Conservation (phyloP, 345 rosid genomes). For the Gossypium raimondii region DNA sequence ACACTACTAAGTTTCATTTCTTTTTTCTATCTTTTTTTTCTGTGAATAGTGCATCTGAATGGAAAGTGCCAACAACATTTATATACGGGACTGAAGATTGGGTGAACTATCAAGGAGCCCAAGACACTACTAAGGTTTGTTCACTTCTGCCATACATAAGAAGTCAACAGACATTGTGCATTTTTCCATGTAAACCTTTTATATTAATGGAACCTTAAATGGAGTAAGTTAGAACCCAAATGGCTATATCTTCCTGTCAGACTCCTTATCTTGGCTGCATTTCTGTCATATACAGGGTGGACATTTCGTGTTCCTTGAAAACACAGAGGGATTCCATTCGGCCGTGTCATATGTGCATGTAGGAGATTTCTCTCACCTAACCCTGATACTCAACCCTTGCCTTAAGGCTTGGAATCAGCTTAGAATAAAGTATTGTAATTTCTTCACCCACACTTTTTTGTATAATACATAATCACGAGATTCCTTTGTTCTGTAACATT, state of each 20-base stretch:
- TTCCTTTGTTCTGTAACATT: neutral
- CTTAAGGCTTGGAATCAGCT: slow-evolving; percentile 57
- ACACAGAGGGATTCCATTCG: slow-evolving; percentile 63
- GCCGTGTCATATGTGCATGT: slow-evolving; percentile 71
- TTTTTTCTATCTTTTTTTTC: neutral
- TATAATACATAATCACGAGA: neutral
- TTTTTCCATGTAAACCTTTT: neutral
- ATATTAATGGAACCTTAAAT: neutral
- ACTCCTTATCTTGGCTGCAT: neutral
- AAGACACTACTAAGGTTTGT: slow-evolving; percentile 60
- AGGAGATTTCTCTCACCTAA: slow-evolving; percentile 53
- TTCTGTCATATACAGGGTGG: slow-evolving; percentile 50
- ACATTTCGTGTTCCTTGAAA: slow-evolving; percentile 84
- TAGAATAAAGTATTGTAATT: slow-evolving; percentile 29
- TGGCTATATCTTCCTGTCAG: neutral
- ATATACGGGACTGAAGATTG: slow-evolving; percentile 81
- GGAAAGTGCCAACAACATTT: slow-evolving; percentile 97
- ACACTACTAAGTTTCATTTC: neutral
- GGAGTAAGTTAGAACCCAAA: neutral
- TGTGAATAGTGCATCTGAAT: slow-evolving; percentile 76
- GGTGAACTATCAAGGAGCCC: slow-evolving; percentile 93
- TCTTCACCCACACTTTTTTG: neutral
- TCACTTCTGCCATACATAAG: slow-evolving; percentile 2
- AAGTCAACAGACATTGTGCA: neutral
- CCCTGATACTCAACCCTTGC: slow-evolving; percentile 44